phyloP scores from a whole-genome alignment of 257 asterid genomes.

The Cruciata laevipes region DNA sequence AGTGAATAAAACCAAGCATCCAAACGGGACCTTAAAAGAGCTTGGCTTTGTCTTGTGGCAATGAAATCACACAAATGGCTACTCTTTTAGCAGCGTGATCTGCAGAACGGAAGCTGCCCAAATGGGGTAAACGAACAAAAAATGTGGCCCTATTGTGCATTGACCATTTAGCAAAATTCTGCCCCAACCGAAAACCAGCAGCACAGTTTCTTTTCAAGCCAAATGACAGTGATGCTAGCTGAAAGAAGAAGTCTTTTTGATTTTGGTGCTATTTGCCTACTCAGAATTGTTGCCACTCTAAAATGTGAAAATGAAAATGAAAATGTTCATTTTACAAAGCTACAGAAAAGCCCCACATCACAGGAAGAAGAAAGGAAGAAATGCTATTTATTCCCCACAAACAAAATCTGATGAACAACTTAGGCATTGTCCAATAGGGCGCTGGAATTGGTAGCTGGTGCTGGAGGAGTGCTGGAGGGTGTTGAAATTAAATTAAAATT shows the following conservation, averaged over 20 bases:
- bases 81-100: neutral
- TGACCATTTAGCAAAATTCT: constrained; percentile 19
- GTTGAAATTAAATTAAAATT: too few relatives aligned
- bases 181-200: constrained; percentile 16
- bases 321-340: constrained; percentile 18
- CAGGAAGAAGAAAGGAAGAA: neutral
- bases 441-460: too few relatives aligned
- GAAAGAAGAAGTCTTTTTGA: constrained; percentile 11
- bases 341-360: constrained; percentile 2
- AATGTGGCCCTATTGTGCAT: constrained; percentile 46
- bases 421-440: too few relatives aligned
- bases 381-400: neutral
- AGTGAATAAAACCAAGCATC: constrained; percentile 24
- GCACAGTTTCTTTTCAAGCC: constrained; percentile 42
- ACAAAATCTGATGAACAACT: constrained; percentile 27
- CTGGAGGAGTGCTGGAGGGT: too few relatives aligned
- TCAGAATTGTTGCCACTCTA: neutral
- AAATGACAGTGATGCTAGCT: constrained; percentile 25
- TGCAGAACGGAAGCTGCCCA: constrained; percentile 24
- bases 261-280: constrained; percentile 28
- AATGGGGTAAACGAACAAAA: constrained; percentile 11
- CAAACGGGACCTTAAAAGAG: constrained; percentile 28
- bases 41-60: constrained; percentile 32
- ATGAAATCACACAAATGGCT: neutral
- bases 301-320: constrained; percentile 30